Conservation (phyloP, 768 basidiomycete species). For the Tricholoma matsutake region DNA sequence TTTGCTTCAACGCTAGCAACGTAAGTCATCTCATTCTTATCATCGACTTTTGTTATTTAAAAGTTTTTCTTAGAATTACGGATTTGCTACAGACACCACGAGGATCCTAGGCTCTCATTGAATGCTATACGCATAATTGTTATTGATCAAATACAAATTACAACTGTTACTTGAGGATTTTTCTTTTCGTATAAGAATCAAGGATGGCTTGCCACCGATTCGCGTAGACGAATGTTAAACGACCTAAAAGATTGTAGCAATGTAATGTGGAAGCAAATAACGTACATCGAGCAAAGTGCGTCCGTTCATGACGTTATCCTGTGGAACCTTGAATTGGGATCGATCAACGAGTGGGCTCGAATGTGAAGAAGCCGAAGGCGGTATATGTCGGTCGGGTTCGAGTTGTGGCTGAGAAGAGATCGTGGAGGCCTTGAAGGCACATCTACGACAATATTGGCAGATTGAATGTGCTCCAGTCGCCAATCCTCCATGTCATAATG, state of each 20-base stretch:
- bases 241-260: neutral
- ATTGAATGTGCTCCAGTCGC: slow-evolving; percentile 14
- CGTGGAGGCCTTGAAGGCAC: slow-evolving; percentile 24
- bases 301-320: slow-evolving; percentile 25
- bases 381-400: slow-evolving; percentile 28
- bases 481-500: slow-evolving; percentile 18
- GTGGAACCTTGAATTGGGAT: slow-evolving; percentile 15
- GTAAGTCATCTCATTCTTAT: slow-evolving; percentile 31
- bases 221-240: slow-evolving; percentile 27
- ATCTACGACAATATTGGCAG: neutral
- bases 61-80: slow-evolving; percentile 39
- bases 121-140: neutral
- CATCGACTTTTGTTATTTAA: neutral
- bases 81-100: slow-evolving; percentile 44
- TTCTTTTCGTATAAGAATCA: neutral
- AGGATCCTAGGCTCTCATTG: slow-evolving; percentile 13
- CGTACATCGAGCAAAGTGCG: slow-evolving; percentile 39
- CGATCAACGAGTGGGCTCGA: slow-evolving; percentile 23
- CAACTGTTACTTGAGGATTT: neutral
- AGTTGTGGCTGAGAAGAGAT: slow-evolving; percentile 14
- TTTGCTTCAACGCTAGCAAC: slow-evolving; percentile 54
- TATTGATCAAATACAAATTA: neutral
- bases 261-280: neutral
- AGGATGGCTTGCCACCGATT: neutral
- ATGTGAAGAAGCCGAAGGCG: slow-evolving; percentile 37